Conservation (phyloP, 2,329 filamentous ascomycete genomes). For the Cercospora citrullina region DNA sequence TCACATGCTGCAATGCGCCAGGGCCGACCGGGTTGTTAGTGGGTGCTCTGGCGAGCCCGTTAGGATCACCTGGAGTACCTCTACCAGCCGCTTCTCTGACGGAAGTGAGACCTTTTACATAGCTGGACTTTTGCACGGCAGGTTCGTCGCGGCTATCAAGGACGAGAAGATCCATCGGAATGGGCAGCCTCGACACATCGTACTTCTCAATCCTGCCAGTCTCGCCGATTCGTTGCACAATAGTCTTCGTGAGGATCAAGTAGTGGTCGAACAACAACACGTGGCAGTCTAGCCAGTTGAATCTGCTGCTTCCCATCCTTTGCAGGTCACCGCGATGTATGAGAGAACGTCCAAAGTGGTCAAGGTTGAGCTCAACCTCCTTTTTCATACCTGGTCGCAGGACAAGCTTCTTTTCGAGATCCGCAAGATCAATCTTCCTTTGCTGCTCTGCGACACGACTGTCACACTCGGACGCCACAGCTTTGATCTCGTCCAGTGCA, state of each 20-base stretch:
- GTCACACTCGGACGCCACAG: slow-evolving; percentile 87
- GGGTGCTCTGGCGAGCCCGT: slow-evolving; percentile 53
- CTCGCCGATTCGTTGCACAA: slow-evolving; percentile 66
- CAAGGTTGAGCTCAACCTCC: slow-evolving; percentile 78
- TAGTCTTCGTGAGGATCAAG: slow-evolving; percentile 79
- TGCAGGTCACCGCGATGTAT: slow-evolving; percentile 88
- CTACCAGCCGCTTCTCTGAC: slow-evolving; percentile 58
- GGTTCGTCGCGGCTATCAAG: slow-evolving; percentile 92
- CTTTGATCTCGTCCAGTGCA: slow-evolving; percentile 88
- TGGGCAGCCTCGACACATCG: slow-evolving; percentile 91
- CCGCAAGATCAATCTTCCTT: slow-evolving; percentile 84
- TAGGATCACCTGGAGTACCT: slow-evolving; percentile 33
- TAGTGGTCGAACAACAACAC: slow-evolving; percentile 96
- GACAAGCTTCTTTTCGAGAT: slow-evolving; percentile 79
- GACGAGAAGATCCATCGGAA: slow-evolving; percentile 93
- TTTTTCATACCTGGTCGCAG: slow-evolving; percentile 84
- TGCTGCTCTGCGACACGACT: slow-evolving; percentile 87
- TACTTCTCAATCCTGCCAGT: slow-evolving; percentile 77
- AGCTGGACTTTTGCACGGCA: slow-evolving; percentile 70
- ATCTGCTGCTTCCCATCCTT: slow-evolving; percentile 81
- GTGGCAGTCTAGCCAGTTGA: slow-evolving; percentile 92
- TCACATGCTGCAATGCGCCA: slow-evolving; percentile 62
- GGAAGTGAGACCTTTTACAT: slow-evolving; percentile 69
- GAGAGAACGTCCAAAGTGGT: slow-evolving; percentile 88
- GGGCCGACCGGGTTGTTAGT: slow-evolving; percentile 46